phyloP scores from a whole-genome alignment of 805 yeast genomes.

The Candida corydali region DNA sequence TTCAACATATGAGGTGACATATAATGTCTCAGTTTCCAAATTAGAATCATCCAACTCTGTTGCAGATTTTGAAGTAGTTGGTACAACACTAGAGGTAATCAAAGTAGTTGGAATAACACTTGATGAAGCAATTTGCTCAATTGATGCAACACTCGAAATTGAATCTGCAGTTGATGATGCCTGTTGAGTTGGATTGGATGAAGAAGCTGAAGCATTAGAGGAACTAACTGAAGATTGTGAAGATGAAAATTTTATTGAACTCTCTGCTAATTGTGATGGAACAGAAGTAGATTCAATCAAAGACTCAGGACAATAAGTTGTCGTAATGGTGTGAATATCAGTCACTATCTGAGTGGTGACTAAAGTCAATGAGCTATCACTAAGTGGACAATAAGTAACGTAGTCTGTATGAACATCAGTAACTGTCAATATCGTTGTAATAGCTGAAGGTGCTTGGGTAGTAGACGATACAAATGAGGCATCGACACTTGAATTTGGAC shows the following conservation, averaged over 20 bases:
- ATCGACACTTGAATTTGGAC: conserved; percentile 1
- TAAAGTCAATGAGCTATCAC: neutral
- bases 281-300: neutral
- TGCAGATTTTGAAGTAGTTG: conserved; percentile 2
- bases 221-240: neutral
- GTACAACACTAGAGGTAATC: too few relatives aligned
- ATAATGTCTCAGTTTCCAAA: neutral
- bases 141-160: neutral
- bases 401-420: conserved; percentile 1
- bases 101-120: conserved; percentile 3
- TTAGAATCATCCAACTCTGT: too few relatives aligned
- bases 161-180: neutral
- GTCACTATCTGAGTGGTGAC: conserved; percentile 1
- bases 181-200: neutral
- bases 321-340: neutral
- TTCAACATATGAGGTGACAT: conserved; percentile 2
- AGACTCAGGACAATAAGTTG: conserved; percentile 3
- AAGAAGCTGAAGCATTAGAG: neutral
- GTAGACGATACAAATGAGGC: neutral
- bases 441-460: neutral
- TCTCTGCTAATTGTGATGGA: neutral
- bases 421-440: neutral
- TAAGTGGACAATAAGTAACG: conserved; percentile 4
- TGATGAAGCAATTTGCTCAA: neutral
- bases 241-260: neutral